phyloP scores from a whole-genome alignment of 225 moss, liverwort and hornwort species.

The Polytrichum commune region DNA sequence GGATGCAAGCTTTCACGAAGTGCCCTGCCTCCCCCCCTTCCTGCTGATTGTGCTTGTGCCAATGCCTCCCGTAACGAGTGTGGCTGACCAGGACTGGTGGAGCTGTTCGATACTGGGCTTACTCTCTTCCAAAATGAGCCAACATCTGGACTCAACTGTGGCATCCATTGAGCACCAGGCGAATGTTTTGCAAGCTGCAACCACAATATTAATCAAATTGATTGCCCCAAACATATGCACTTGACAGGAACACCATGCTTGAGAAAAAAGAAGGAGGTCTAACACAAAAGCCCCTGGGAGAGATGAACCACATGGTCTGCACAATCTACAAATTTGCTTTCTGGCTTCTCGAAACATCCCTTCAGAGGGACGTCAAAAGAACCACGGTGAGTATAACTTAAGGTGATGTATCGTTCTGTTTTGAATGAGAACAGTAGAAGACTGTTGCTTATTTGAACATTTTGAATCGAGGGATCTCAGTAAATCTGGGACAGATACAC shows the following conservation, averaged over 20 bases:
- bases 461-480: too few species aligned
- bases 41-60: constrained; percentile 84
- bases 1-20: constrained; percentile 94
- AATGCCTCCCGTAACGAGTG: constrained; percentile 88
- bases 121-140: constrained; percentile 89
- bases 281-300: too few species aligned
- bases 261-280: too few species aligned
- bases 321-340: too few species aligned
- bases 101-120: constrained; percentile 78
- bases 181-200: constrained; percentile 55
- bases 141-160: constrained; percentile 85
- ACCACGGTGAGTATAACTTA: too few species aligned
- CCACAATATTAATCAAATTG: background rate
- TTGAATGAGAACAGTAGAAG: too few species aligned
- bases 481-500: background rate
- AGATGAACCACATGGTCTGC: too few species aligned
- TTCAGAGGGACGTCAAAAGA: too few species aligned
- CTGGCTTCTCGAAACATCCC: too few species aligned
- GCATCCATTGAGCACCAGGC: constrained; percentile 65
- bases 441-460: too few species aligned
- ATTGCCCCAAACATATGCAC: background rate
- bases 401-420: too few species aligned
- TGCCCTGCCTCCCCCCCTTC: constrained; percentile 78
- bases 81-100: constrained; percentile 85
- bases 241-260: too few species aligned